Conservation (phyloP, 208 protist species). For the Trypanosoma melophagium region DNA sequence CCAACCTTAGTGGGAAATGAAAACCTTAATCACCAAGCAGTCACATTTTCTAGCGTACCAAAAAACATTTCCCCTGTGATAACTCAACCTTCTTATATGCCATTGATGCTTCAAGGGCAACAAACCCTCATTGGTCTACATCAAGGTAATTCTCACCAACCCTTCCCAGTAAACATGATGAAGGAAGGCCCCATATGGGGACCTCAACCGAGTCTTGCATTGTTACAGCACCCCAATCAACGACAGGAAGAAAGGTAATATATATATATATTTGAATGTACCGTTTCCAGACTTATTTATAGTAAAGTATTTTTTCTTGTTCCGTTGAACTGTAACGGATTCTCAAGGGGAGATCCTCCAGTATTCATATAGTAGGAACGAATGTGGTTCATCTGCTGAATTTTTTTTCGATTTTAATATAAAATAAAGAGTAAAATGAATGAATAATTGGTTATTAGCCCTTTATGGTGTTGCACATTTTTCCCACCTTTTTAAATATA, state of each 20-base stretch:
- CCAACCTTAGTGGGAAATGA: slow-evolving; percentile 39
- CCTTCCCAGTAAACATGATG: slow-evolving; percentile 53
- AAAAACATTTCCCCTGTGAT: slow-evolving; percentile 54
- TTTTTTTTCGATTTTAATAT: too few species aligned
- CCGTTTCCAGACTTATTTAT: slow-evolving; percentile 26
- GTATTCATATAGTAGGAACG: too few species aligned
- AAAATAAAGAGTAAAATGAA: too few species aligned
- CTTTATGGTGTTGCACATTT: too few species aligned
- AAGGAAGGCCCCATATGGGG: slow-evolving; percentile 24
- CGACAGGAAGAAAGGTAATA: slow-evolving; percentile 8
- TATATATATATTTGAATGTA: neutral
- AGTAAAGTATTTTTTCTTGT: slow-evolving; percentile 10
- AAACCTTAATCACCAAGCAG: slow-evolving; percentile 42
- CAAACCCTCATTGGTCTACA: slow-evolving; percentile 69
- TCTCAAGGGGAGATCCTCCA: too few species aligned
- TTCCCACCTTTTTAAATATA: too few species aligned
- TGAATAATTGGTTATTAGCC: too few species aligned
- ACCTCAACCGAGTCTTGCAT: slow-evolving; percentile 17
- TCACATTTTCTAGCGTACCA: slow-evolving; percentile 57
- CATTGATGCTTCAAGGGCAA: slow-evolving; percentile 60
- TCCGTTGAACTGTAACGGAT: neutral
- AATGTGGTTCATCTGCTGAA: too few species aligned
- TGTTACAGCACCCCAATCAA: slow-evolving; percentile 20
- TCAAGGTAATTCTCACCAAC: slow-evolving; percentile 35
- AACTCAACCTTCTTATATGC: slow-evolving; percentile 56